Evolutionary conservation across 208 protist genomes (phyloP).

Genomic region (Trypanosoma congolense): DNA sequence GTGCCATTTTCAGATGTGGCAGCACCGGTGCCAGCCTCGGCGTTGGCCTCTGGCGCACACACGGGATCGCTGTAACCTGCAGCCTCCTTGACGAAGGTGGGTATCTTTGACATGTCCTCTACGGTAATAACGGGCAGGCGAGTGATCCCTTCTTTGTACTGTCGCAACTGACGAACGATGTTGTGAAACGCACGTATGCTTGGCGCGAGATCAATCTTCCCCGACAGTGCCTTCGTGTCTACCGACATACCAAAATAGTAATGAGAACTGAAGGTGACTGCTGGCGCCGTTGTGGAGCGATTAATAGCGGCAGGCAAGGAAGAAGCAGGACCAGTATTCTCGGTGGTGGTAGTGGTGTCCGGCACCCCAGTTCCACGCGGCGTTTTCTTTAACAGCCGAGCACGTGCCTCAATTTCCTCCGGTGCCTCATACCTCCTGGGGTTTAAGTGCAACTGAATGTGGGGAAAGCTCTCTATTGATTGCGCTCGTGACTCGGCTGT

Average conservation of each 20-base stretch:
- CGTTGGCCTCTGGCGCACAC: conserved; percentile 2
- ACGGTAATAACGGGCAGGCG: conserved; percentile 61
- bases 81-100: conserved; percentile 62
- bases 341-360: not conserved
- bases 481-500: conserved; percentile 63
- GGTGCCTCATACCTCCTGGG: conserved; percentile 79
- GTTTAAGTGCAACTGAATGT: conserved; percentile 74
- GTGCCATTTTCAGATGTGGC: not conserved
- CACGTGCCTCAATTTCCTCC: conserved; percentile 52
- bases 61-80: conserved; percentile 47
- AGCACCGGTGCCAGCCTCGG: not conserved
- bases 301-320: not conserved
- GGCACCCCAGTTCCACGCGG: not conserved
- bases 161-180: conserved; percentile 58
- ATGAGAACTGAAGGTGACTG: conserved; percentile 28
- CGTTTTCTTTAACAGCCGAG: conserved; percentile 25
- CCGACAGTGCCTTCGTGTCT: conserved; percentile 38
- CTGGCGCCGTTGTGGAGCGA: not conserved
- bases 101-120: conserved; percentile 59
- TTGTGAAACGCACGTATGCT: conserved; percentile 67
- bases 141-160: conserved; percentile 72
- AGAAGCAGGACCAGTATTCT: conserved; percentile 1
- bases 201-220: conserved; percentile 58
- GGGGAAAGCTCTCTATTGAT: conserved; percentile 66
- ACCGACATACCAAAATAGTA: conserved; percentile 87